Evolutionary conservation across 75 land plant genomes (phyloP).

Genomic region (Selaginella moellendorffii): DNA sequence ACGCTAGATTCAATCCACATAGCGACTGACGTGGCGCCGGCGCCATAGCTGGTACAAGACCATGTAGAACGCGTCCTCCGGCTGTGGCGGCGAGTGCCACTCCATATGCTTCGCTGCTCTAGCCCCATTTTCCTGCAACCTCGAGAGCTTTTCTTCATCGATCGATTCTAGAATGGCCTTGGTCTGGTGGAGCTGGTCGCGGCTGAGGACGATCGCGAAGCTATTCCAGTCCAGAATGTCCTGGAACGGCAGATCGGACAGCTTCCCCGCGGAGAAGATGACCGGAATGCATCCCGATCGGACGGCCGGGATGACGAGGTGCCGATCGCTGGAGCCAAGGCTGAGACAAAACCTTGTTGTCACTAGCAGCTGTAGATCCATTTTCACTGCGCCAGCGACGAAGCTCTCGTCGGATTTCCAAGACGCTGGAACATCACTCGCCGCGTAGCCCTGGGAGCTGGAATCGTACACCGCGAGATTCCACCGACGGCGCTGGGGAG

Average conservation of each 20-base stretch:
- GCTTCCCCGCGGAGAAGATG: conserved; percentile 31
- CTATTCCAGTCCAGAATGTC: conserved; percentile 49
- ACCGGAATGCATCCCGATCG: conserved; percentile 54
- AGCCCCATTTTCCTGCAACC: background rate
- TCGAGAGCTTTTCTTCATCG: background rate
- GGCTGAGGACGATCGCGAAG: conserved; percentile 33
- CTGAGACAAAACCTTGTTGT: conserved; percentile 45
- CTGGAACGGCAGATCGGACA: conserved; percentile 49
- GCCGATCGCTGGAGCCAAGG: conserved; percentile 16
- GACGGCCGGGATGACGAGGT: conserved; percentile 28
- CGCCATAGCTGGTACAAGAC: conserved; percentile 5
- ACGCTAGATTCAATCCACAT: background rate
- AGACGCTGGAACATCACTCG: background rate
- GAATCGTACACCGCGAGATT: conserved; percentile 1
- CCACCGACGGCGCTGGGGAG: background rate
- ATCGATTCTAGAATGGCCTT: conserved; percentile 17
- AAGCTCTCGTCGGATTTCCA: background rate
- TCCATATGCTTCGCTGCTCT: background rate
- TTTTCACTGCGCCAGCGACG: too few species aligned
- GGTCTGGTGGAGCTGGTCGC: conserved; percentile 16
- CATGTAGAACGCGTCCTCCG: conserved; percentile 9
- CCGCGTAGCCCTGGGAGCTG: background rate
- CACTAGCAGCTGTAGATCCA: conserved; percentile 11
- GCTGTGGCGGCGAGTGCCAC: conserved; percentile 4
- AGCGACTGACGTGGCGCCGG: background rate